Conservation (phyloP, 2,329 filamentous ascomycete genomes). For the Dendryphion nanum region DNA sequence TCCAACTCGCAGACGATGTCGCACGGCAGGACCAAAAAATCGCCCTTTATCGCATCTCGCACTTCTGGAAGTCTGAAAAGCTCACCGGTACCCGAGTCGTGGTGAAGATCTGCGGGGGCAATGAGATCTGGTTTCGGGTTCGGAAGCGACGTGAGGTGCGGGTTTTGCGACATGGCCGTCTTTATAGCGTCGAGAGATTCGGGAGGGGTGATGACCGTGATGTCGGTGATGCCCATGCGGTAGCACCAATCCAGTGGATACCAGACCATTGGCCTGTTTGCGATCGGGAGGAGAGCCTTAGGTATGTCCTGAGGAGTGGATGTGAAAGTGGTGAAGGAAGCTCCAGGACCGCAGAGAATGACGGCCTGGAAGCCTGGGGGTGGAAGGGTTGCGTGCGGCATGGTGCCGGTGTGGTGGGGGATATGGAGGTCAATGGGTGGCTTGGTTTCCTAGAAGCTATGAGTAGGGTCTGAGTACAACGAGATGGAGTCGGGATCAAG, state of each 20-base stretch:
- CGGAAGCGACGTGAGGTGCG: conserved; percentile 71
- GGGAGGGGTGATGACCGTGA: conserved; percentile 57
- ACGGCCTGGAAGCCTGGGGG: conserved; percentile 77
- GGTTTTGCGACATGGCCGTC: conserved; percentile 71
- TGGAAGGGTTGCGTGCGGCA: conserved; percentile 77
- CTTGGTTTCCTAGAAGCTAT: too few relatives aligned
- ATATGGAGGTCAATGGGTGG: too few relatives aligned
- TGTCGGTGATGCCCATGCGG: conserved; percentile 70
- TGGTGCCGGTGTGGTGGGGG: too few relatives aligned
- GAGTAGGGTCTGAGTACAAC: not conserved
- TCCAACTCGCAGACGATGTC: conserved; percentile 89
- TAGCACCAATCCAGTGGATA: conserved; percentile 85
- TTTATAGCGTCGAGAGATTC: conserved; percentile 65
- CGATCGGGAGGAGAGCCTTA: conserved; percentile 78
- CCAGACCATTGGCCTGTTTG: conserved; percentile 87
- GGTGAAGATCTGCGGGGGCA: conserved; percentile 71
- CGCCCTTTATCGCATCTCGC: conserved; percentile 71
- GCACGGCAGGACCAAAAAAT: conserved; percentile 90
- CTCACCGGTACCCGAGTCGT: conserved; percentile 86
- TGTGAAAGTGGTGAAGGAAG: conserved; percentile 79
- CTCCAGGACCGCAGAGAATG: conserved; percentile 79
- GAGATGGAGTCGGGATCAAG: too few relatives aligned
- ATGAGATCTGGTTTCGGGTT: conserved; percentile 72
- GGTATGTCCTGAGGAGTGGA: conserved; percentile 76
- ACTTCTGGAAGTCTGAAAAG: conserved; percentile 83